phyloP scores from a whole-genome alignment of 2,329 filamentous ascomycete species.

The Fusarium sp. region DNA sequence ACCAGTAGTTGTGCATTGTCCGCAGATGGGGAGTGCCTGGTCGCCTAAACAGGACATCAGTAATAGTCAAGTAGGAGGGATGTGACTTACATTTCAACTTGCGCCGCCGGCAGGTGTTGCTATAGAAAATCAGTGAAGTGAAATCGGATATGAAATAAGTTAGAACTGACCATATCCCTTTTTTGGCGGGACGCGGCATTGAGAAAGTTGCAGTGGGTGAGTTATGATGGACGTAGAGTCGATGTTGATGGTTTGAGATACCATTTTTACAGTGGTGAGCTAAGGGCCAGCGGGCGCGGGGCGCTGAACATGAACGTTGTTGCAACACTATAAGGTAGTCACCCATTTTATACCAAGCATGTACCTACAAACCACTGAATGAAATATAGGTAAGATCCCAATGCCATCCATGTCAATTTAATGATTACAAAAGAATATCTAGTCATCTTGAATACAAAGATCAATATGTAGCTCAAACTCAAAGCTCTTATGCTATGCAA shows the following conservation, averaged over 20 bases:
- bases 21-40: conserved; percentile 50
- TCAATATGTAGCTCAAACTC: background rate
- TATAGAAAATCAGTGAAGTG: conserved; percentile 10
- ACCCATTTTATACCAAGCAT: background rate
- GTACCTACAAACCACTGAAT: background rate
- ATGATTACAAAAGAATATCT: background rate
- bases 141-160: accelerated
- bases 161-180: conserved; percentile 34
- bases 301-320: background rate
- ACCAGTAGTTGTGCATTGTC: conserved; percentile 48
- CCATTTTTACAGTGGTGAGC: background rate
- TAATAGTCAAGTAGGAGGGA: background rate
- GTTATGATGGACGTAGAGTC: background rate
- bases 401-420: background rate
- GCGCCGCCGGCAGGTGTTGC: conserved; percentile 54
- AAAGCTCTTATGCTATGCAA: background rate
- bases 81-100: conserved; percentile 51
- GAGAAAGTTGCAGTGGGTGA: background rate
- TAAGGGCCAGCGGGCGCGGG: background rate
- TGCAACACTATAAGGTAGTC: background rate
- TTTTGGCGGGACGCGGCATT: conserved; percentile 43
- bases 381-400: background rate
- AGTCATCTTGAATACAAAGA: background rate
- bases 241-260: background rate
- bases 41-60: conserved; percentile 46